Conservation (phyloP, 176 grass and related monocot species). For the Olyra latifolia region DNA sequence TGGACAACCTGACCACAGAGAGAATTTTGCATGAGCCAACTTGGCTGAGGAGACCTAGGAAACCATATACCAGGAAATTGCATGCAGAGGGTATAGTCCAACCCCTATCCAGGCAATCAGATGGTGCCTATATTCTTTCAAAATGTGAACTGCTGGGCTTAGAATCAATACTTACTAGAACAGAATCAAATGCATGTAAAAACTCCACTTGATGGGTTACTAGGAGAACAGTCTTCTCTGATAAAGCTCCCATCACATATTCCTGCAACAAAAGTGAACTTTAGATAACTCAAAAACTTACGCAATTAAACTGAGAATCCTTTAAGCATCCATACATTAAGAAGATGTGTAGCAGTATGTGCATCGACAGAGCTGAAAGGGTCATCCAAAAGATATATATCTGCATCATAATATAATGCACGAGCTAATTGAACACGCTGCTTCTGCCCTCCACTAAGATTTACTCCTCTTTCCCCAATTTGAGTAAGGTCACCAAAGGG, state of each 20-base stretch:
- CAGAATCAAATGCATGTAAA: conserved; percentile 39
- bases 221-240: conserved; percentile 50
- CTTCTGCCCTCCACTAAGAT: conserved; percentile 96
- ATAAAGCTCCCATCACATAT: conserved; percentile 78
- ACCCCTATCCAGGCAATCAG: no score
- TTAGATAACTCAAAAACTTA: not conserved
- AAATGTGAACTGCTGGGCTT: no score
- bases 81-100: no score
- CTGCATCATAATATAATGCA: conserved; percentile 85
- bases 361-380: conserved; percentile 97
- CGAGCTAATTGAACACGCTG: conserved; percentile 90
- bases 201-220: conserved; percentile 52
- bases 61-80: no score
- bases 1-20: no score
- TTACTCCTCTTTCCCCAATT: conserved; percentile 94
- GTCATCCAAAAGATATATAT: conserved; percentile 90
- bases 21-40: no score
- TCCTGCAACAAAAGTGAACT: conserved; percentile 31
- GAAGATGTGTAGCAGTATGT: conserved; percentile 74
- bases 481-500: conserved; percentile 73
- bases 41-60: no score
- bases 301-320: not conserved
- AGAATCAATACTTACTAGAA: conserved; percentile 30
- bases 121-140: no score
- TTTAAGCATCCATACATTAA: conserved; percentile 56